Conservation (phyloP, 31 red algal genomes). For the Odonthalia washingtoniensis region DNA sequence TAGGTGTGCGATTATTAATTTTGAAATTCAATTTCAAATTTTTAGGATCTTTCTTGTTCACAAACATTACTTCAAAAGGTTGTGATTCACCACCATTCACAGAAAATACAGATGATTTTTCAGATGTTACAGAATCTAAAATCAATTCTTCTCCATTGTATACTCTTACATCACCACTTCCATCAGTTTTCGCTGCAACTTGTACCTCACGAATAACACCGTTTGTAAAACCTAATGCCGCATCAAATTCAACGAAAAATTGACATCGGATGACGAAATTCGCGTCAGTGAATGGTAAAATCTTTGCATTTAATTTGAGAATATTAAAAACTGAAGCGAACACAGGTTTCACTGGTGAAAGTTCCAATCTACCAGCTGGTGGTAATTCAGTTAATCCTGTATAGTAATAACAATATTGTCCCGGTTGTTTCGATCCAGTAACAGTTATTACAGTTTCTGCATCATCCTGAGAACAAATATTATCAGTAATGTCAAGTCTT, state of each 20-base stretch:
- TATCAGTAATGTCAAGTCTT: constrained; percentile 44
- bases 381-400: neutral
- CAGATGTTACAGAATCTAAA: constrained; percentile 28
- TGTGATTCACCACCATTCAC: constrained; percentile 34
- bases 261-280: constrained; percentile 55
- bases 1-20: constrained; percentile 53
- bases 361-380: neutral
- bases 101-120: constrained; percentile 10
- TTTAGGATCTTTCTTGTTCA: constrained; percentile 21
- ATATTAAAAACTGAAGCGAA: constrained; percentile 53
- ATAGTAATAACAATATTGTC: constrained; percentile 49
- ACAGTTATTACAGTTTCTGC: constrained; percentile 54
- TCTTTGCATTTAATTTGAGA: constrained; percentile 26
- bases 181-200: constrained; percentile 27
- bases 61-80: constrained; percentile 58
- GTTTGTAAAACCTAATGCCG: constrained; percentile 3
- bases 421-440: constrained; percentile 31
- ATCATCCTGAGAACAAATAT: constrained; percentile 13
- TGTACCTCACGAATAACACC: neutral
- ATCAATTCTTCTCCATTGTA: constrained; percentile 64
- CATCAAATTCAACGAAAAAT: constrained; percentile 57
- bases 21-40: constrained; percentile 37
- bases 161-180: constrained; percentile 50
- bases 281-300: constrained; percentile 39
- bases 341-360: constrained; percentile 14